Base-by-base conservation (phyloP, 352 stramenopile genomes). In the Thalassiosira allenii region DNA sequence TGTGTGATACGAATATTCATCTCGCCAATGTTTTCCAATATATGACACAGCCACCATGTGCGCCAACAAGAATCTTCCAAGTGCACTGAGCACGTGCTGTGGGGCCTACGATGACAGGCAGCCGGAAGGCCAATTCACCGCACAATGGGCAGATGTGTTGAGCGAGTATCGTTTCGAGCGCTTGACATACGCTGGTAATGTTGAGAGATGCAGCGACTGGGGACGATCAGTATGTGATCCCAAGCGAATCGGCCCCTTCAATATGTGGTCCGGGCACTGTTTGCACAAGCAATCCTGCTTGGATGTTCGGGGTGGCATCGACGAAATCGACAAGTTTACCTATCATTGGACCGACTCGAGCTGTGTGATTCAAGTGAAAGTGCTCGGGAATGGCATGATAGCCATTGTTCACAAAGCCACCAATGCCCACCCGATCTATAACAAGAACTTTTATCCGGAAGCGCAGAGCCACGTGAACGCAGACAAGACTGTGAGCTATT, bases 351-450 rank as follows among this genome's bases (percentile, higher is more conserved):
- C 75, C 27, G 66, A 52, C 9, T 5, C 49, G 9, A 14, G 1
- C 20, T 90, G 83, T 59, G 33, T 8, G 2, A 81, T 90, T 30
- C 32, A 77, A 70, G 75, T 90, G n/a, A 82, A 88, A 77, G 44
- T 90, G 12, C 12, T 84, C 43, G 3, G 30, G 5, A 59, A 82
- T 25, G 83, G 83, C n/a, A 51, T 79, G 33, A 71, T 87, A 68
- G 59, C 6, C 37, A 54, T 6, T 54, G 11, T 54, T 54, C 4
- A 23, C 11, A 6, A 54, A n/a, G n/a, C n/a, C n/a, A n/a, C n/a
- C n/a, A n/a, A n/a, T n/a, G n/a, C n/a, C n/a, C n/a, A n/a, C n/a
- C n/a, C n/a, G n/a, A n/a, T n/a, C n/a, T n/a, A n/a, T n/a, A n/a
- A n/a, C n/a, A n/a, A n/a, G n/a, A n/a, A n/a, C n/a, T n/a, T n/a